These are phyloP conservation scores for Euphorbia peplus DNA, from an alignment of 345 rosid genomes.

Conservation along the genomic window DNA sequence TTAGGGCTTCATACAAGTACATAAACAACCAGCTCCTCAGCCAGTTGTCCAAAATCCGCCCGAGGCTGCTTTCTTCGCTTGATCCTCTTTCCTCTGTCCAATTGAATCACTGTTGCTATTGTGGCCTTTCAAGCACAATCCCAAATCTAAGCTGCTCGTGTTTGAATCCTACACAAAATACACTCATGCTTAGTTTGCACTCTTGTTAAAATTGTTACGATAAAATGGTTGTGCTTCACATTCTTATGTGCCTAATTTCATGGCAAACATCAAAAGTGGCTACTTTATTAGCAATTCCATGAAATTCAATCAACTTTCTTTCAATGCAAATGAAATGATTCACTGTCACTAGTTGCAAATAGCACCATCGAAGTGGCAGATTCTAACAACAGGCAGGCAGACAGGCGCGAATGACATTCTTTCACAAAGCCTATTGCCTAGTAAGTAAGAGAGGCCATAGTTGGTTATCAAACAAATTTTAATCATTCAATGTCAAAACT, in stretches of 20 bases:
- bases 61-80: constrained; percentile 18
- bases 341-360: background rate
- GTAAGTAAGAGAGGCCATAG: background rate
- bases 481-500: background rate
- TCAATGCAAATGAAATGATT: background rate
- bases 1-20: background rate
- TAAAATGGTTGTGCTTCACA: background rate
- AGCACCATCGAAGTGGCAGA: too few relatives aligned
- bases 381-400: too few relatives aligned
- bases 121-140: constrained; percentile 51
- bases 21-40: background rate
- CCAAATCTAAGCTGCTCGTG: constrained; percentile 47
- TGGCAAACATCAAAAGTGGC: background rate
- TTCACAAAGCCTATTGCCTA: background rate
- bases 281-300: background rate
- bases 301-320: background rate
- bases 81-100: constrained; percentile 29
- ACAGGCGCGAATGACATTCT: background rate
- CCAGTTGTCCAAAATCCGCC: constrained; percentile 21
- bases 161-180: constrained; percentile 45
- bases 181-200: background rate
- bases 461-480: background rate
- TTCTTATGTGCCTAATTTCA: background rate
- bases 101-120: constrained; percentile 20
- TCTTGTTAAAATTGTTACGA: too few relatives aligned